Base-by-base conservation (phyloP, 2,329 filamentous ascomycete species). In the Aspergillus sp. region DNA sequence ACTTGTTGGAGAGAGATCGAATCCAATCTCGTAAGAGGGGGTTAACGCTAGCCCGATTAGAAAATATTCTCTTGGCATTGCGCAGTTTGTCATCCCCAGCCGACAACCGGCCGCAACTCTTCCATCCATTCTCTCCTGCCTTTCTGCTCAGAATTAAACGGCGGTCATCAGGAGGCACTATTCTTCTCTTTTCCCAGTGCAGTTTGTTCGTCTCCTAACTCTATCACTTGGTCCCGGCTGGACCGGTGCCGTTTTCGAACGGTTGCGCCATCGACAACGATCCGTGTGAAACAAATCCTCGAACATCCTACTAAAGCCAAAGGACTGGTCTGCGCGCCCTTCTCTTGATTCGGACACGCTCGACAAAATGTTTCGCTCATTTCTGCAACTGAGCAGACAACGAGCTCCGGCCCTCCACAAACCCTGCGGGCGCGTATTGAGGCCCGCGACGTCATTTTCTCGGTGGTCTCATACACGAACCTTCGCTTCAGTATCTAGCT, bases 401-500 rank as follows among this genome's bases (percentile, higher is more conserved):
- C 66, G 67, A 24, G 53, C 67, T 18, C 58, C 66, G 22, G 59
- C 50, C 53, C 48, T 69, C 18, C 61, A 57, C 47, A 64, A 64
- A 41, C 57, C 67, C 24, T 59, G 53, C 34, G 51, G 58, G 50
- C 67, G 63, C 17, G 53, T 64, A 47, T 61, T 64, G 39, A 68
- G 54, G 22, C 34, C 64, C 6, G 57, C 47, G 24, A 57, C 48
- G 49, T 36, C 61, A 41, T 49, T 65, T 38, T 43, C 62, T 39
- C 62, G 56, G 24, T 65, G 57, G 55, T 56, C 56, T 39, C 62
- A 62, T 30, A 39, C 38, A 26, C 55, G 60, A 43, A 62, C 72
- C 55, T 52, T 64, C 24, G 71, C 72, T 24, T 75, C 85, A 66
- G 85, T 93, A 47, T 91, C 90, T 17, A 89, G 91, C 70, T 81